Evolutionary conservation across 495 filamentous ascomycete genomes (phyloP), one percentile per base, ranked within the genome.

Genomic region (Oidiodendron maius): DNA sequence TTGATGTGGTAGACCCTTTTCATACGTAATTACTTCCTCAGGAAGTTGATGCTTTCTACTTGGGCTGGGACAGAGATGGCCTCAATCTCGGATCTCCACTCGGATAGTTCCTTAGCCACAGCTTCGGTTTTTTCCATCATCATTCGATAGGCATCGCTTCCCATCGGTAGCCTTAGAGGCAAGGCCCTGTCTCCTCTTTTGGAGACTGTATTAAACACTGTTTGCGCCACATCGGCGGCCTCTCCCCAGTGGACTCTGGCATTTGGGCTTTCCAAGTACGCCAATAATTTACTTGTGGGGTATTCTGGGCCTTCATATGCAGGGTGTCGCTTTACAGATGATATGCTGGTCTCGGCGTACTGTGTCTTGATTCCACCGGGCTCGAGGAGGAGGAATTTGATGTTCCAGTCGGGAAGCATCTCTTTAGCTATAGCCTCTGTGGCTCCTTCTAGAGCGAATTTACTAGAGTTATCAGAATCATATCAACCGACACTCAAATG

Each of bases 381-480:
- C 11, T 10, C 9, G 17, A 42, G 1, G 10, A 42, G 22, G 20
- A 42, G 22, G 20, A 42, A 11, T 15, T 42, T 42, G 4, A 42
- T 42, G 20, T 42, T 42, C 40, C 40, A 42, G 3, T 42, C 26
- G 2, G 40, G 40, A 42, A 23, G 22, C 1, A 42, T 18, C 40
- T 42, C 40, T 42, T 42, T 42, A 23, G 22, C 26, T 3, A 42
- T 23, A 13, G 40, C 22, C n/a, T 42, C 26, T 3, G 17, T 22
- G 40, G 26, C 22, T 2, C 40, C 40, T 42, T 42, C 40, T 23
- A 42, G 40, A 5, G 18, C 40, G 2, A 42, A 42, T 42, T 42
- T 42, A 3, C 40, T 42, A 12, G 12, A 22, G 1, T 17, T 6
- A 15, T 15, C 28, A n/a, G 8, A 40, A 40, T 40, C 37, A 39